Evolutionary conservation across 2,329 filamentous ascomycete genomes (phyloP).

Genomic region (Colletotrichum sp.): DNA sequence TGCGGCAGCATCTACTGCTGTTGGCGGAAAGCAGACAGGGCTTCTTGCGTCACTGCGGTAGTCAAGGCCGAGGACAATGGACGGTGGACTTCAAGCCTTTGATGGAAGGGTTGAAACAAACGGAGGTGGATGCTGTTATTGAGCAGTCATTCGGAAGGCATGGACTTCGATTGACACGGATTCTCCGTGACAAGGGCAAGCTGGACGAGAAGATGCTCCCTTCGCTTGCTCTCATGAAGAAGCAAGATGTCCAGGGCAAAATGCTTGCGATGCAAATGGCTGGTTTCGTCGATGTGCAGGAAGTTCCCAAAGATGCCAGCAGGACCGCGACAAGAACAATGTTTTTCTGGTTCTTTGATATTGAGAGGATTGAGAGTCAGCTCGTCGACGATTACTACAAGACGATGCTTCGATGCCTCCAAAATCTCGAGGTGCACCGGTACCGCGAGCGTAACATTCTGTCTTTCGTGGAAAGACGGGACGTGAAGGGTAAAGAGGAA

Average conservation of each 20-base stretch:
- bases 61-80: slow-evolving; percentile 74
- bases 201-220: slow-evolving; percentile 93
- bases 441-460: slow-evolving; percentile 75
- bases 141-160: slow-evolving; percentile 77
- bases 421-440: slow-evolving; percentile 80
- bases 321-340: slow-evolving; percentile 83
- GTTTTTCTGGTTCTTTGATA: slow-evolving; percentile 92
- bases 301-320: slow-evolving; percentile 87
- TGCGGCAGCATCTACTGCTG: slow-evolving; percentile 76
- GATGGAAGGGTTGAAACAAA: slow-evolving; percentile 71
- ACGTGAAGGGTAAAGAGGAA: slow-evolving; percentile 85
- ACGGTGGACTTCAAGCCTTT: slow-evolving; percentile 82
- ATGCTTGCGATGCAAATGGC: slow-evolving; percentile 86
- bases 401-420: slow-evolving; percentile 83
- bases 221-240: slow-evolving; percentile 80
- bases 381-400: slow-evolving; percentile 87
- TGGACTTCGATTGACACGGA: slow-evolving; percentile 82
- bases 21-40: slow-evolving; percentile 71
- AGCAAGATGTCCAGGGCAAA: slow-evolving; percentile 83
- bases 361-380: slow-evolving; percentile 70
- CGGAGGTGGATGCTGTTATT: slow-evolving; percentile 83
- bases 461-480: slow-evolving; percentile 81
- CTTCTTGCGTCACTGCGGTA: slow-evolving; percentile 73
- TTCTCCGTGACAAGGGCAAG: slow-evolving; percentile 86
- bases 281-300: slow-evolving; percentile 89